Evolutionary conservation across 1,139 yeast genomes (phyloP), one percentile per base, ranked within the genome.

Genomic region (Kurtzmaniella quercitrusa): DNA sequence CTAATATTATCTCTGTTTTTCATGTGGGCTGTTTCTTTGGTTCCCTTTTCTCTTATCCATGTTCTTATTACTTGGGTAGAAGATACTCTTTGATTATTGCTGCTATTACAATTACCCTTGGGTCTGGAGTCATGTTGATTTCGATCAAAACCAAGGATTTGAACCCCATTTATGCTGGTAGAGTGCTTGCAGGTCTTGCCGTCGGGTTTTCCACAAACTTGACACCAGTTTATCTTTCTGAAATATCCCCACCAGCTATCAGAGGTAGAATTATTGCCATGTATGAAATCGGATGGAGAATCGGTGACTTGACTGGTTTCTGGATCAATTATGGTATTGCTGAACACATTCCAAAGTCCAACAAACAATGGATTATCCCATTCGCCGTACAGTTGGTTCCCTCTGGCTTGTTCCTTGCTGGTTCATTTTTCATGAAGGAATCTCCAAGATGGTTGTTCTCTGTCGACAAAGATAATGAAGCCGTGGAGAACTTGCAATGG

Each of bases 1-100:
- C 75, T 29, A 70, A 70, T 49, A 62, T 70, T 37, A 68, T 70
- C 37, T 66, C 73, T 1, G 71, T 69, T 24, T 70, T 70, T 57
- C 75, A 70, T 49, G 74, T 68, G 21, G 76, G 74, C 9, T 66
- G 73, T 45, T 70, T 70, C 50, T 70, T 69, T 48, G 76, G 76
- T 5, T 72, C 75, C 1, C 55, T 70, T 41, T 53, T 68, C 37
- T 66, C 73, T 9, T 70, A 70, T 46, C 74, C 74, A 3, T 62
- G 59, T 41, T 60, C 70, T 10, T 64, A 59, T 51, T 68, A 65
- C 46, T 61, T 56, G 40, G 76, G 75, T 10, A 59, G 76, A 45
- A 58, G 64, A 37, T 50, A 61, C 21, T 60, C 74, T 10, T 59
- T 70, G 45, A 59, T 66, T 17, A 49, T 59, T 17, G 73, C 72